Percentiles rank a stretch among this genome's conserved stretches.
phyloP scores from a whole-genome alignment of 305 asterid species.

The Salvia sclarea region DNA sequence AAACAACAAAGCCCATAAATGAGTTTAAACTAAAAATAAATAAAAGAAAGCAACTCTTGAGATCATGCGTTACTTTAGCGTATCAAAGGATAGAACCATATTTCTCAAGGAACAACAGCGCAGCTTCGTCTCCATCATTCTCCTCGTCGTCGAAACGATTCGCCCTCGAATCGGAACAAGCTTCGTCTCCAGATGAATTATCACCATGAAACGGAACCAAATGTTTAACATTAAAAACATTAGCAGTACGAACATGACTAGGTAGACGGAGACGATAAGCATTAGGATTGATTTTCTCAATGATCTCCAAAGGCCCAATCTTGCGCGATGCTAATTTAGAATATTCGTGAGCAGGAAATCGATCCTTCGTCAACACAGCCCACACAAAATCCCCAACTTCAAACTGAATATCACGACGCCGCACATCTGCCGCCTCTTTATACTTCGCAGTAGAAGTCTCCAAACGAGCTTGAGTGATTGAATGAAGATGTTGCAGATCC shows the following conservation, averaged over 20 bases:
- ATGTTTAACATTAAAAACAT: constrained; percentile 2
- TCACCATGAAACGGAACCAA: not conserved
- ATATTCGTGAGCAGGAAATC: not conserved
- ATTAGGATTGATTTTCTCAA: not conserved
- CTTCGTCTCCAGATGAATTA: too few relatives aligned
- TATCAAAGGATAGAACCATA: too few relatives aligned
- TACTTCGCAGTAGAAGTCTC: not conserved
- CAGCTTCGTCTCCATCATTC: too few relatives aligned
- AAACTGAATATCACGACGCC: not conserved
- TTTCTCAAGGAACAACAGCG: too few relatives aligned
- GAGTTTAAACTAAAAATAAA: too few relatives aligned
- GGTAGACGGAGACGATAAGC: not conserved
- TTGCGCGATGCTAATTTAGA: not conserved
- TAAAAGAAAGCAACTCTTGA: too few relatives aligned
- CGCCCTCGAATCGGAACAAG: too few relatives aligned
- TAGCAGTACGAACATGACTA: not conserved
- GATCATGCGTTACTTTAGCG: too few relatives aligned
- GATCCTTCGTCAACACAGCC: not conserved
- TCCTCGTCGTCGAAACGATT: too few relatives aligned
- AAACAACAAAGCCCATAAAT: too few relatives aligned
- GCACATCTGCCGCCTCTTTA: not conserved
- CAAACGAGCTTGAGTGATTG: not conserved
- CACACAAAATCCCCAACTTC: not conserved
- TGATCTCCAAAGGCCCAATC: not conserved
- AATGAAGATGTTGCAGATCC: not conserved